Base-by-base conservation (phyloP, 2,329 filamentous ascomycete genomes). In the Scedosporium dehoogii region DNA sequence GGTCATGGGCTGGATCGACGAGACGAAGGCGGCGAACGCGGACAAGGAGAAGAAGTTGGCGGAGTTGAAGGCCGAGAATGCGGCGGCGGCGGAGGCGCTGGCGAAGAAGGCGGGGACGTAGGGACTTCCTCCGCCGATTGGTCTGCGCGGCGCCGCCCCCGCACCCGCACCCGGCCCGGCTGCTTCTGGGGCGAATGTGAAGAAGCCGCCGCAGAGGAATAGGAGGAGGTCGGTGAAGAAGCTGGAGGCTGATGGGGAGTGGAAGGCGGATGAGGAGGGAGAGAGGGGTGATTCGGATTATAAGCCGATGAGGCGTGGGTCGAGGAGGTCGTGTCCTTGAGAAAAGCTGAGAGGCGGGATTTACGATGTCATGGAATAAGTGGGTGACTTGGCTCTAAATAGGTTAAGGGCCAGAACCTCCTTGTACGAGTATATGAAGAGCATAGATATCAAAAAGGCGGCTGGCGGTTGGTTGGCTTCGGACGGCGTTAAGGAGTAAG, bases 1-100 rank as follows among this genome's bases (percentile, higher is more conserved):
- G 70, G 83, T 90, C 51, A 79, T 83, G 62, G 80, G 83, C 62
- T 84, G 88, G 71, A 78, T 80, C 59, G 79, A 79, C 70, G 81
- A 78, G 69, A 80, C 87, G 65, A 81, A 83, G 67, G 81, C 78
- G 65, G 80, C 84, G 74, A 79, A 88, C 63, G 85, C 84, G 72
- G 78, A 81, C 61, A 88, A 89, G 74, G 88, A 88, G 73, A 80
- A 81, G 61, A 77, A 80, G 66, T 75, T 90, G 61, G 75, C 81
- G 29, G 79, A 79, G 63, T 78, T 89, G 58, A 89, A 87, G 76
- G 81, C 79, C 46, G 82, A 79, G 66, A 78, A 86, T 63, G 73
- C 76, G 53, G 81, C 81, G n/a, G 75, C 66, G n/a, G 74, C 72
- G 18, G 71, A 70, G 6, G 71, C 71, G 18, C 29, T n/a, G 55